Conservation (phyloP, 257 asterid species). For the Datura wrightii region DNA sequence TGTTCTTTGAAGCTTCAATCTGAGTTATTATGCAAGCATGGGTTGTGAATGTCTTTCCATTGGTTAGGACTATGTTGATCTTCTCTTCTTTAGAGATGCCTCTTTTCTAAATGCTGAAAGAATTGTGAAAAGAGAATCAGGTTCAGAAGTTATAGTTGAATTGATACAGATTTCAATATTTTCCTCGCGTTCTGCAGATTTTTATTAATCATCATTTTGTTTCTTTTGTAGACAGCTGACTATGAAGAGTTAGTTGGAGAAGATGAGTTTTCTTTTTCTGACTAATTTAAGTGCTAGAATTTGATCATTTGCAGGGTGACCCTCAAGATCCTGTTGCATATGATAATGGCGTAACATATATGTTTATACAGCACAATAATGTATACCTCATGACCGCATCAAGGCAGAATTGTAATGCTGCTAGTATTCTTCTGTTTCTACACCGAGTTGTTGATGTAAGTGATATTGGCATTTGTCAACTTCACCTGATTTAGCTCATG, state of each 20-base stretch:
- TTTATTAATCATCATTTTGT: not conserved
- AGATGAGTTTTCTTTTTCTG: slow-evolving; percentile 17
- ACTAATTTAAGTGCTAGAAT: slow-evolving; percentile 14
- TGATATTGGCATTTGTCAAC: slow-evolving; percentile 31
- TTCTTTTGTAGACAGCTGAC: slow-evolving; percentile 7
- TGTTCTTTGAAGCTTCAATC: slow-evolving; percentile 12
- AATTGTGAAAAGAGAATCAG: not conserved
- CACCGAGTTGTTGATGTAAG: slow-evolving; percentile 99
- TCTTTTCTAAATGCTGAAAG: slow-evolving; percentile 20
- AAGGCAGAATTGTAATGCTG: slow-evolving; percentile 98
- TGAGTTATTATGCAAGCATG: not conserved
- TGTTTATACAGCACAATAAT: slow-evolving; percentile 96
- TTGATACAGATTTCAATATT: not conserved
- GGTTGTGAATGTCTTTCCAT: not conserved
- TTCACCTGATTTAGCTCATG: not conserved
- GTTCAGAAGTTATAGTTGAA: slow-evolving; percentile 3
- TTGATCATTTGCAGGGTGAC: slow-evolving; percentile 68
- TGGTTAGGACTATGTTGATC: not conserved
- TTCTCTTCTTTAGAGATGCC: slow-evolving; percentile 10
- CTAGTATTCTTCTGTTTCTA: slow-evolving; percentile 90
- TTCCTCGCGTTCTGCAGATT: not conserved
- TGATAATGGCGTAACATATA: slow-evolving; percentile 89
- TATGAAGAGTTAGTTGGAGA: not conserved
- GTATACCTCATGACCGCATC: slow-evolving; percentile 97
- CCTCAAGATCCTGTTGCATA: slow-evolving; percentile 92